Conservation (phyloP, 2,329 filamentous ascomycete genomes). For the Fulvia fulva region DNA sequence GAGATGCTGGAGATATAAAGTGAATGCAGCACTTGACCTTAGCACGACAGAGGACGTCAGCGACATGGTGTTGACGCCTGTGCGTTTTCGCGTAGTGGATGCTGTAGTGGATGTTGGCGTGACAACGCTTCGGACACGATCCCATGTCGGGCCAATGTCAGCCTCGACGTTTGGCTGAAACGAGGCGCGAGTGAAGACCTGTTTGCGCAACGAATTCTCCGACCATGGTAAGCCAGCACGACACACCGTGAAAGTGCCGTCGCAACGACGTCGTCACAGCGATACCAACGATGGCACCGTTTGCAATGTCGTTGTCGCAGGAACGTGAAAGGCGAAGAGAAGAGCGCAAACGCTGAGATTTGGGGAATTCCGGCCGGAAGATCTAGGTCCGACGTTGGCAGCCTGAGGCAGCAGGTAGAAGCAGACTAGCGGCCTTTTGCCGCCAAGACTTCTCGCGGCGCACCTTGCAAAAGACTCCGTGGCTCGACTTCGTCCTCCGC, state of each 20-base stretch:
- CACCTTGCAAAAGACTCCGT: neutral
- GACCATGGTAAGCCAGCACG: neutral
- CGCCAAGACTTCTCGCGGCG: neutral
- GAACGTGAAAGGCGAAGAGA: neutral
- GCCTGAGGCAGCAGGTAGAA: neutral
- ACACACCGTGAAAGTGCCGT: neutral
- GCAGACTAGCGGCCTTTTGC: neutral
- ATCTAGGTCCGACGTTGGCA: neutral
- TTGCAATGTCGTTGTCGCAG: neutral
- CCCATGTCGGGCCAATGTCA: neutral
- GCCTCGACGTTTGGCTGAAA: neutral
- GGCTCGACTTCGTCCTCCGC: neutral
- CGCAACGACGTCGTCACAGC: neutral
- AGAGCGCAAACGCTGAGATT: neutral
- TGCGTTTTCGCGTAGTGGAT: neutral
- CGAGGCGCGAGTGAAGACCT: neutral
- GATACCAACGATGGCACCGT: neutral
- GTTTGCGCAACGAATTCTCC: neutral
- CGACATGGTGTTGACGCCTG: neutral
- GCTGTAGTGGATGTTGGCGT: neutral
- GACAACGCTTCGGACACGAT: neutral
- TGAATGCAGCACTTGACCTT: neutral
- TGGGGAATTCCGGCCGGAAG: neutral
- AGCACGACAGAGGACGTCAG: neutral
- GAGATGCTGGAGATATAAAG: constrained; percentile 2